Conservation (phyloP, 768 basidiomycete genomes). For the Mrakia blollopis region DNA sequence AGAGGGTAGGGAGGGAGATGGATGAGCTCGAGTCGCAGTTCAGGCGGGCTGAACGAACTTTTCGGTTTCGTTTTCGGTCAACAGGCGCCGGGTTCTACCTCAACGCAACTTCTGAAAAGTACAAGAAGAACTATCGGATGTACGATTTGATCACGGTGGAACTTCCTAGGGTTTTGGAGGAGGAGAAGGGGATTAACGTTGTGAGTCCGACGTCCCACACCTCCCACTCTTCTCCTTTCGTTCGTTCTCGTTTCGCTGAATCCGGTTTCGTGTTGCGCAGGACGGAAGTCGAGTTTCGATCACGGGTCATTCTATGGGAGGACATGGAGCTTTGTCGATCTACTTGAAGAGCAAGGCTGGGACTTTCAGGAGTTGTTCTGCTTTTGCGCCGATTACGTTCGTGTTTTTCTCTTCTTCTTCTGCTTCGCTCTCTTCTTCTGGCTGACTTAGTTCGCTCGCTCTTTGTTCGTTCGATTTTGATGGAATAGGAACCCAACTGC, state of each 20-base stretch:
- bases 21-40: constrained; percentile 48
- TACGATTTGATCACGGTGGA: constrained; percentile 75
- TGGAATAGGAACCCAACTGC: constrained; percentile 66
- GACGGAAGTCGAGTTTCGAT: constrained; percentile 79
- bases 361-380: constrained; percentile 78
- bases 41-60: too few species aligned
- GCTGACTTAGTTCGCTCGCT: neutral
- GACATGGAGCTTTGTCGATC: constrained; percentile 86
- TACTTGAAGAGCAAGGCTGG: constrained; percentile 65
- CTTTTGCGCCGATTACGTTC: constrained; percentile 54
- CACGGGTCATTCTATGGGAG: constrained; percentile 97
- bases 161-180: constrained; percentile 71
- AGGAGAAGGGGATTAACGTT: constrained; percentile 49
- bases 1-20: constrained; percentile 75
- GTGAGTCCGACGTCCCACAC: neutral
- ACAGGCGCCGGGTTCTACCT: constrained; percentile 87
- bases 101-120: constrained; percentile 66
- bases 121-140: constrained; percentile 68
- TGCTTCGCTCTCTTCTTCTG: neutral
- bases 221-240: neutral
- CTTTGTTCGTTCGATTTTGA: neutral
- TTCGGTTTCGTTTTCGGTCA: neutral
- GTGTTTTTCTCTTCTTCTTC: constrained; percentile 16
- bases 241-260: too few species aligned
- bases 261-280: constrained; percentile 45